Base-by-base conservation (phyloP, 495 filamentous ascomycete species). In the Neurospora tetraspora region DNA sequence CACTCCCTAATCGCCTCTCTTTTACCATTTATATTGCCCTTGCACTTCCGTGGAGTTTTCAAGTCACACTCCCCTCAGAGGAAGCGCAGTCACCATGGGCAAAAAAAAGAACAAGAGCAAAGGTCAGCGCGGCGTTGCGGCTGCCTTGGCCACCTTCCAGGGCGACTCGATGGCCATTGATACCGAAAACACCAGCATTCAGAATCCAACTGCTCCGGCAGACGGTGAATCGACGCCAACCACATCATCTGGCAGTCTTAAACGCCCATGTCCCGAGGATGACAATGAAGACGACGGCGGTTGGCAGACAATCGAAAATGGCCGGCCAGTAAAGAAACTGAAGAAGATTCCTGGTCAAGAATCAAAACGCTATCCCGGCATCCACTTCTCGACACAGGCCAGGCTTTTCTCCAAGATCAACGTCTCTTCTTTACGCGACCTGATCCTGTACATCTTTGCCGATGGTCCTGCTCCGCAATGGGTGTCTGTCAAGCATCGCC, bases 361-460 rank as follows among this genome's bases (percentile, higher is more conserved):
- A 39, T 86, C 85, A 23, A 85, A 77, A 27, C 92, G 91, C 75
- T 96, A 96, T 79, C 94, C 94, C 8, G 83, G 86, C 59, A 87
- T 98, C 68, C 86, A 83, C 8, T 91, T 94, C 75, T 89, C 90
- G 8, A 83, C 90, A 36, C 86, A 90, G 16, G 82, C 87, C 69
- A 89, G 88, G 71, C 80, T 97, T n/a, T 89, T 92, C 73, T 84
- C 88, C 10, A 89, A 89, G 71, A 89, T 98, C 75, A 91, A 91
- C 47, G 87, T 97, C 61, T 85, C 88, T 34, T 91, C 96, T 74
- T 81, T 99, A 23, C 95, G 97, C 77, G 88, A 86, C 39, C 82
- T 99, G 43, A 84, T 94, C 6, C 84, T 98, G n/a, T 98, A 97
- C 81, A 88, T 97, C 71, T 89, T 97, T 72, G 93, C 94, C 53